Conservation (phyloP, 352 stramenopile genomes). For the Blastocystis sp. region DNA sequence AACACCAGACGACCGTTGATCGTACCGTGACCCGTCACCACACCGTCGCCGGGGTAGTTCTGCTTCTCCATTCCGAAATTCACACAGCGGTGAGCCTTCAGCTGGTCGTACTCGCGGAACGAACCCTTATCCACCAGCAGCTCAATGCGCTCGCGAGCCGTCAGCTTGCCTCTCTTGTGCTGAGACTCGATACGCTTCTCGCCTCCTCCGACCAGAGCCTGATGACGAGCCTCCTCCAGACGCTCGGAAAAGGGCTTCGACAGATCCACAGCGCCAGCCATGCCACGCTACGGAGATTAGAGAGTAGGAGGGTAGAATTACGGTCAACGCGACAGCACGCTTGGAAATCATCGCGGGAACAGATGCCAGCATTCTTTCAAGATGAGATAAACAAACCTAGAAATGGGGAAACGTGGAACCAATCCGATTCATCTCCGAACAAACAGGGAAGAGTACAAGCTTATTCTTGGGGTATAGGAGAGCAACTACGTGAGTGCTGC, state of each 20-base stretch:
- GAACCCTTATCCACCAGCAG: constrained; percentile 6
- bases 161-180: too few species aligned
- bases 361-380: not conserved
- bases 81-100: too few species aligned
- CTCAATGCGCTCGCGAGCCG: not conserved
- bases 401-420: not conserved
- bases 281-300: not conserved
- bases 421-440: not conserved
- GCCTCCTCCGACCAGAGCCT: too few species aligned
- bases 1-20: too few species aligned
- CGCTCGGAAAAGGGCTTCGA: too few species aligned
- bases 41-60: too few species aligned
- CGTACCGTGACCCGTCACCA: too few species aligned
- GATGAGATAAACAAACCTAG: not conserved
- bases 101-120: too few species aligned
- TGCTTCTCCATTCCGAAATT: not conserved
- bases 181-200: too few species aligned
- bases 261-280: not conserved
- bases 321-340: not conserved
- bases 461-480: not conserved
- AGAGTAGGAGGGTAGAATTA: not conserved
- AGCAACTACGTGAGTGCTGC: not conserved
- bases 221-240: too few species aligned
- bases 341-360: not conserved
- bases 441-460: not conserved